Base-by-base conservation (phyloP, 768 basidiomycete species). In the Amanita brunnescens region DNA sequence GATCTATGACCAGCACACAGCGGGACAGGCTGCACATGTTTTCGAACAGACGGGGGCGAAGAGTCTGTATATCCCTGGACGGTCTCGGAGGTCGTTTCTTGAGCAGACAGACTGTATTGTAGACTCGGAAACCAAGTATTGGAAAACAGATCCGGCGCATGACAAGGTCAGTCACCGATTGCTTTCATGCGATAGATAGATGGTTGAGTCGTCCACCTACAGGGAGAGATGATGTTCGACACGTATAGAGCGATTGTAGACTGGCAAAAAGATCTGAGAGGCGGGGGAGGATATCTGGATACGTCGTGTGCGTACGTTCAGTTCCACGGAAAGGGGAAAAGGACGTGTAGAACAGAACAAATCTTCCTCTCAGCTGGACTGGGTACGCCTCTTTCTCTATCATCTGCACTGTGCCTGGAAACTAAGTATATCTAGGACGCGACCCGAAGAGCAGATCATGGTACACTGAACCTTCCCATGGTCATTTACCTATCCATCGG, bases 291-390 rank as follows among this genome's bases (percentile, higher is more conserved):
- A 6, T 77, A 75, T 51, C 65, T 67, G 0, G 51, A 66, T 0
- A 48, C 62, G 3, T 64, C 66, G 0, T 77, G 76, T 39, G 74
- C 69, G 5, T 76, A 70, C 42, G n/a, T n/a, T n/a, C n/a, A n/a
- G n/a, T n/a, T n/a, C n/a, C n/a, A n/a, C n/a, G n/a, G n/a, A n/a
- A n/a, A 78, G 60, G 67, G 58, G 0, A 29, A 57, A 3, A 58
- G 56, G 14, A 67, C 72, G 0, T 78, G 76, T 52, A 47, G 59
- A 0, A 55, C 48, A 0, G 75, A 76, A 45, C 64, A 67, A 1
- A 62, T 74, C 2, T 76, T 78, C 59, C 56, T 77, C 2, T 77
- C 77, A 2, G 63, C 66, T 14, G 75, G 76, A 26, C 64, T 77
- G 10, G 70, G 75, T 73, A 59, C 29, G 64, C 51, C 16, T n/a